Evolutionary conservation across 108 stramenopile species (phyloP).

Genomic region (Bacterosira constricta): DNA sequence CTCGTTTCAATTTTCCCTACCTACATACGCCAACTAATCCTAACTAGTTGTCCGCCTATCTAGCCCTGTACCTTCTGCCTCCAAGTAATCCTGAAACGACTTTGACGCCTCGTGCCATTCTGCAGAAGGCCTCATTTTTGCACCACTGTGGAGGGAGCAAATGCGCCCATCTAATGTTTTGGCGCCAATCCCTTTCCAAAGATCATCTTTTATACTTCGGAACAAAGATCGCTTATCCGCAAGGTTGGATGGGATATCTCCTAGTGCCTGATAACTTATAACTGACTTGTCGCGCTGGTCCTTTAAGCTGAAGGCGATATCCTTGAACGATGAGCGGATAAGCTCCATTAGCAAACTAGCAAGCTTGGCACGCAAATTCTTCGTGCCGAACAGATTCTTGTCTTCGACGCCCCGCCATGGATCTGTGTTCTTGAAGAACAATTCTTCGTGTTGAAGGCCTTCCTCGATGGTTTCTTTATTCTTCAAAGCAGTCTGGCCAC

Average conservation of each 20-base stretch:
- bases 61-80: no score
- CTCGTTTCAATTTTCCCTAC: no score
- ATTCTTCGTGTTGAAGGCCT: constrained; percentile 47
- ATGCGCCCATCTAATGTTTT: constrained; percentile 5
- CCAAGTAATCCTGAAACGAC: background rate
- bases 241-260: constrained; percentile 30
- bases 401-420: constrained; percentile 63
- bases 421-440: constrained; percentile 51
- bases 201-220: constrained; percentile 31
- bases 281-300: constrained; percentile 28
- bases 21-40: no score
- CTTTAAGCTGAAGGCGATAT: constrained; percentile 48
- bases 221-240: constrained; percentile 55
- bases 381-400: constrained; percentile 55
- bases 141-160: constrained; percentile 8
- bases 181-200: constrained; percentile 47
- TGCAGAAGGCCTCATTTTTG: constrained; percentile 33
- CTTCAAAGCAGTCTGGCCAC: constrained; percentile 66
- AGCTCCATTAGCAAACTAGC: constrained; percentile 52
- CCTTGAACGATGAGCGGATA: constrained; percentile 51
- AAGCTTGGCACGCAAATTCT: constrained; percentile 52
- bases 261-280: constrained; percentile 10
- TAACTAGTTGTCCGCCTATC: no score
- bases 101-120: constrained; percentile 22
- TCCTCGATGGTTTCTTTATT: constrained; percentile 46